Evolutionary conservation across 2,329 filamentous ascomycete species (phyloP).

Genomic region (Alternaria novae-zelandiae): DNA sequence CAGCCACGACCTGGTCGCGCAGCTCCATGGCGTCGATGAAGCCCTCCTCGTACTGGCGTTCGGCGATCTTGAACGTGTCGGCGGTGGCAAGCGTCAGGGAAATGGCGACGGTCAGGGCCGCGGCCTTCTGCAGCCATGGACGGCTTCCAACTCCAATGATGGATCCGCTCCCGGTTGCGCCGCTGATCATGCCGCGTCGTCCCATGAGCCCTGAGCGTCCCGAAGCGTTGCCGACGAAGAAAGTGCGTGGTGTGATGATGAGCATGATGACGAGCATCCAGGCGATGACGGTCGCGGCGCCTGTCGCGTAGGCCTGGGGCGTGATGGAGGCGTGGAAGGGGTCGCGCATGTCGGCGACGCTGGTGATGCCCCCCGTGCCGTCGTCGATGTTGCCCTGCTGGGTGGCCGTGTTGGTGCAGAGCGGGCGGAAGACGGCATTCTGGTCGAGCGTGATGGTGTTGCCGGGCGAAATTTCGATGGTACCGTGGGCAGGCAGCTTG

Average conservation of each 20-base stretch:
- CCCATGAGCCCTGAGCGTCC: slow-evolving; percentile 76
- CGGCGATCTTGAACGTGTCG: slow-evolving; percentile 85
- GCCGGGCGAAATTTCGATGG: slow-evolving; percentile 60
- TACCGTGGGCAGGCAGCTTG: slow-evolving; percentile 65
- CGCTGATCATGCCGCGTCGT: slow-evolving; percentile 82
- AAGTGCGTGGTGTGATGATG: slow-evolving; percentile 92
- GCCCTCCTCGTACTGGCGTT: slow-evolving; percentile 78
- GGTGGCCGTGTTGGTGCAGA: slow-evolving; percentile 55
- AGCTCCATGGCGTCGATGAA: slow-evolving; percentile 79
- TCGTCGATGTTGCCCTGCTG: slow-evolving; percentile 47
- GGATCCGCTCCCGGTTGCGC: slow-evolving; percentile 66
- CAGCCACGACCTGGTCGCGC: slow-evolving; percentile 80
- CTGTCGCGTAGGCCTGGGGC: slow-evolving; percentile 90
- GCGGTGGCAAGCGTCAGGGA: slow-evolving; percentile 93
- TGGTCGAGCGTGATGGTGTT: slow-evolving; percentile 65
- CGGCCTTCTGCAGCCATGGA: slow-evolving; percentile 85
- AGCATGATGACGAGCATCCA: slow-evolving; percentile 95
- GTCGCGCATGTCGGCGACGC: slow-evolving; percentile 73
- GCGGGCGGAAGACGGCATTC: slow-evolving; percentile 65
- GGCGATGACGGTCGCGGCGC: slow-evolving; percentile 86
- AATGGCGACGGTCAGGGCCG: slow-evolving; percentile 70
- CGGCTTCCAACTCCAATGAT: slow-evolving; percentile 87
- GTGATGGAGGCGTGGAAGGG: slow-evolving; percentile 95
- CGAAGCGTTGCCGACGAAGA: slow-evolving; percentile 77
- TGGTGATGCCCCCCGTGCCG: slow-evolving; percentile 48